These are phyloP conservation scores for Lecanoromycetidae sp. DNA, from an alignment of 2,329 filamentous ascomycete genomes.

Conservation along the genomic window DNA sequence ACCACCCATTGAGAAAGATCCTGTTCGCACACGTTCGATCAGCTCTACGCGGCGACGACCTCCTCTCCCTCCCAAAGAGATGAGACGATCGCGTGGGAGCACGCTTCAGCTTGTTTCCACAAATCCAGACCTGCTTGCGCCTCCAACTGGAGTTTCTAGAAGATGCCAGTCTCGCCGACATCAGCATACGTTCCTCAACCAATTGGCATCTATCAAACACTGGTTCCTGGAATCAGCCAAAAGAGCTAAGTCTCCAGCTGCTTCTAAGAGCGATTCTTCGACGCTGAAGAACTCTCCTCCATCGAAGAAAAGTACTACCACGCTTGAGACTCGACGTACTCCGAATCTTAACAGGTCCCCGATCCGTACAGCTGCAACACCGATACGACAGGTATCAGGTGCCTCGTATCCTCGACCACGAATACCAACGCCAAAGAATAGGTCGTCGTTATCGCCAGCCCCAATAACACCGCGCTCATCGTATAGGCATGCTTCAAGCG, in stretches of 20 bases:
- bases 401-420: conserved; percentile 39
- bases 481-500: conserved; percentile 68
- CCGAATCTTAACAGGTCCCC: background rate
- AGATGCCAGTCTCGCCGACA: conserved; percentile 44
- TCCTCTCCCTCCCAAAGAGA: conserved; percentile 77
- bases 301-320: conserved; percentile 4
- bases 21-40: conserved; percentile 48
- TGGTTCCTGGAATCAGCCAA: conserved; percentile 60
- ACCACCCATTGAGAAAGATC: conserved; percentile 67
- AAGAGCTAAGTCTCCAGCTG: conserved; percentile 44
- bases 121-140: conserved; percentile 49
- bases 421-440: conserved; percentile 8
- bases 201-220: conserved; percentile 56
- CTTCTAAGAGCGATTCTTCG: conserved; percentile 15
- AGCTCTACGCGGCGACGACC: conserved; percentile 70
- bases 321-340: conserved; percentile 5
- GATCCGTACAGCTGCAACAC: conserved; percentile 2
- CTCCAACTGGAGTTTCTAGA: conserved; percentile 43
- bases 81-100: conserved; percentile 64
- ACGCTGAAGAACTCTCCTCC: conserved; percentile 17
- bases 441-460: conserved; percentile 61
- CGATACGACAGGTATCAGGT: conserved; percentile 6
- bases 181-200: conserved; percentile 52
- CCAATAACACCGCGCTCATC: conserved; percentile 81
- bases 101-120: conserved; percentile 73